Percentiles rank a stretch among this genome's conserved stretches.
Conservation (phyloP, 345 rosid species). For the Acer yangbiense region DNA sequence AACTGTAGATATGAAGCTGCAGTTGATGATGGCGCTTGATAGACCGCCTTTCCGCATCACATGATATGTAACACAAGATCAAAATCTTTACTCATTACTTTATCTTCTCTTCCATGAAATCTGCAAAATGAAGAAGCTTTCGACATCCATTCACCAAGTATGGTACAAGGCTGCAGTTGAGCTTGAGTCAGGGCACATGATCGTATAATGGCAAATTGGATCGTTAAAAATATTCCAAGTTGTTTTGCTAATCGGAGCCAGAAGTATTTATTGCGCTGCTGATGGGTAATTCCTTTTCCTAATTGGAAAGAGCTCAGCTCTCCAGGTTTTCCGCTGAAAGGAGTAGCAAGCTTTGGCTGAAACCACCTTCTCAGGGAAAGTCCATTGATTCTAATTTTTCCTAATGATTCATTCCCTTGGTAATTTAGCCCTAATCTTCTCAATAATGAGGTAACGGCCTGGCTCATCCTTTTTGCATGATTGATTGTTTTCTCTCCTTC, state of each 20-base stretch:
- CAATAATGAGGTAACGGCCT: conserved; percentile 64
- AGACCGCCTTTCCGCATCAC: not conserved
- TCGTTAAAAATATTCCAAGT: not conserved
- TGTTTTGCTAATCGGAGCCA: not conserved
- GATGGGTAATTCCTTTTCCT: conserved; percentile 66
- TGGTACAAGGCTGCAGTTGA: not conserved
- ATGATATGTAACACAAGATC: not conserved
- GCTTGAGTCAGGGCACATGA: too few species aligned
- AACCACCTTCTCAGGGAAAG: conserved; percentile 79
- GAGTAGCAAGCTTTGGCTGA: conserved; percentile 73
- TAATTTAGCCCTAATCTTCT: conserved; percentile 72
- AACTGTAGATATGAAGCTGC: not conserved
- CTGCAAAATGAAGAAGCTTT: not conserved
- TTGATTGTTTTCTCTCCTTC: conserved; percentile 61
- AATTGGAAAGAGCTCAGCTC: conserved; percentile 52
- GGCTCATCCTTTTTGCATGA: conserved; percentile 70
- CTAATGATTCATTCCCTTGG: conserved; percentile 75
- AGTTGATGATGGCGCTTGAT: not conserved
- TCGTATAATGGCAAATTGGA: not conserved
- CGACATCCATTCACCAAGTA: not conserved
- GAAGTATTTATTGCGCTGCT: conserved; percentile 53
- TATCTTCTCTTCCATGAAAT: not conserved
- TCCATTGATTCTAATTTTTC: conserved; percentile 72
- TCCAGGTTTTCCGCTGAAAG: conserved; percentile 64
- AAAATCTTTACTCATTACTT: not conserved